Conservation (phyloP, 2,329 filamentous ascomycete species). For the Aspergillus ibericus region DNA sequence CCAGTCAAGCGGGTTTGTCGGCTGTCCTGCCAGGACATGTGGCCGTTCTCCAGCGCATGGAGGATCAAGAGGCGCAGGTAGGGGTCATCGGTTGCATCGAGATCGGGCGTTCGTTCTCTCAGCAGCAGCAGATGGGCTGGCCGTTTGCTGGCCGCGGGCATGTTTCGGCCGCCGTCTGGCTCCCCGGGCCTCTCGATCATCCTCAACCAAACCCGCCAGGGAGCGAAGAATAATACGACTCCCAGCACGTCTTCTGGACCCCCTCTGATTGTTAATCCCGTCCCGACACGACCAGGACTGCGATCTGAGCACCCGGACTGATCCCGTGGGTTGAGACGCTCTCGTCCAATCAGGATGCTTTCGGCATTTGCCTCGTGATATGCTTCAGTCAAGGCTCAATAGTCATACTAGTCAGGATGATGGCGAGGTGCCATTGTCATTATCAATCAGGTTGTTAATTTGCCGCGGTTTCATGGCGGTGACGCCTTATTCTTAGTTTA, state of each 20-base stretch:
- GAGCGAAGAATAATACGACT: background rate
- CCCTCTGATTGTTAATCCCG: background rate
- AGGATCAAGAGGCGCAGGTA: constrained; percentile 15
- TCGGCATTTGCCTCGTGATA: constrained; percentile 7
- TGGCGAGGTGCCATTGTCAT: background rate
- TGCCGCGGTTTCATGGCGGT: no score
- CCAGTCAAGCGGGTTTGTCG: constrained; percentile 14
- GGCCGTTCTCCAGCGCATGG: constrained; percentile 26
- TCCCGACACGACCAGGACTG: background rate
- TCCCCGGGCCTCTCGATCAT: background rate
- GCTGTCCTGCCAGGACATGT: constrained; percentile 24
- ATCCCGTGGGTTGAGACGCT: constrained; percentile 5
- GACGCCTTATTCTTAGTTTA: no score
- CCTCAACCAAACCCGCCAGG: background rate
- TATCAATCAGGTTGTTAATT: background rate
- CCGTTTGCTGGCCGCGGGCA: background rate
- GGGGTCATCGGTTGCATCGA: constrained; percentile 14
- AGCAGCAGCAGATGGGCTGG: background rate
- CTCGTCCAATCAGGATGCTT: background rate
- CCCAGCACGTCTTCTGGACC: background rate
- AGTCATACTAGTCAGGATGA: no score
- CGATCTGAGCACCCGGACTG: constrained; percentile 16
- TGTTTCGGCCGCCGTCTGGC: background rate
- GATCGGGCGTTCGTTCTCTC: constrained; percentile 18
- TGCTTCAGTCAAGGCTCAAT: background rate